These are phyloP conservation scores for Trametes cubensis DNA, from an alignment of 768 basidiomycete genomes.

Conservation along the genomic window DNA sequence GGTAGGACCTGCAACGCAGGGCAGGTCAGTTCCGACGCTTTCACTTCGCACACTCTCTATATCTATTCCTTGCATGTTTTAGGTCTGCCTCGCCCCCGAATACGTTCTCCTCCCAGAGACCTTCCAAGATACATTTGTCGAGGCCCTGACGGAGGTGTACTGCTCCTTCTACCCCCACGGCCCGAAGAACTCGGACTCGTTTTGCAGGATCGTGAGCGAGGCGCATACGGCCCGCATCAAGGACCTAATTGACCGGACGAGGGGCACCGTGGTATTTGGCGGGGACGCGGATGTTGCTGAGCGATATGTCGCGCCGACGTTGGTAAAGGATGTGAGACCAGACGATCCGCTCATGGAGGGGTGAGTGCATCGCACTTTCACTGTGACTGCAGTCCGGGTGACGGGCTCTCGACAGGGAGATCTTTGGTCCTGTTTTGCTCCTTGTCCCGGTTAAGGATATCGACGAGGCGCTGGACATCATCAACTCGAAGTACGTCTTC, in stretches of 20 bases:
- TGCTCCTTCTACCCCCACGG: constrained; percentile 56
- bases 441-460: constrained; percentile 67
- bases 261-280: constrained; percentile 66
- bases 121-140: constrained; percentile 41
- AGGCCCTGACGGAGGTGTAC: constrained; percentile 47
- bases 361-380: constrained; percentile 42
- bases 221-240: constrained; percentile 61
- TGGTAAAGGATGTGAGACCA: constrained; percentile 60
- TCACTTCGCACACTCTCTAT: neutral
- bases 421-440: constrained; percentile 83
- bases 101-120: constrained; percentile 48
- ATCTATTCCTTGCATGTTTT: too few relatives aligned
- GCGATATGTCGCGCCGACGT: constrained; percentile 70
- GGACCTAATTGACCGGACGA: constrained; percentile 59
- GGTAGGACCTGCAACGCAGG: constrained; percentile 76
- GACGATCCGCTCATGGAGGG: constrained; percentile 79
- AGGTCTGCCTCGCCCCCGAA: constrained; percentile 70
- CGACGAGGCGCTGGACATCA: constrained; percentile 71
- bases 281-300: constrained; percentile 58
- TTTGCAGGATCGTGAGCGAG: constrained; percentile 53
- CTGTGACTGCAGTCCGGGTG: neutral
- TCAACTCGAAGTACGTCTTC: constrained; percentile 57
- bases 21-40: constrained; percentile 38
- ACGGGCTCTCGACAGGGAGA: constrained; percentile 53
- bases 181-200: constrained; percentile 43